These are phyloP conservation scores for Suillus weaverae DNA, from an alignment of 768 basidiomycete genomes.

Conservation along the genomic window DNA sequence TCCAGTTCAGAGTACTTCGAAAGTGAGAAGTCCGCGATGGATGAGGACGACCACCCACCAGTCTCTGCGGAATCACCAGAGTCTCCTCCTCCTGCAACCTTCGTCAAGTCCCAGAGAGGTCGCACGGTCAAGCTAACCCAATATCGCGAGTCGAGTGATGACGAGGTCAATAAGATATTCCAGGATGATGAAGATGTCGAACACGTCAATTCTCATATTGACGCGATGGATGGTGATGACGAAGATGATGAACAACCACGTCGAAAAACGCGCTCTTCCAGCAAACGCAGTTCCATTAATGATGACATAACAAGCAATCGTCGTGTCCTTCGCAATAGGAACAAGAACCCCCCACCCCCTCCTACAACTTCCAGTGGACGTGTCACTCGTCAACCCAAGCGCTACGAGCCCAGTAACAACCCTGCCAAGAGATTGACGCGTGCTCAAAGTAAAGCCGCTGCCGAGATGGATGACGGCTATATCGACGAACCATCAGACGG, in stretches of 20 bases:
- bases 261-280: conserved; percentile 16
- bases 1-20: conserved; percentile 34
- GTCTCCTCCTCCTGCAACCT: conserved; percentile 12
- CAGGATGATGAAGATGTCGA: conserved; percentile 10
- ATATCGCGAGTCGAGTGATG: conserved; percentile 51
- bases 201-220: conserved; percentile 22
- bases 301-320: conserved; percentile 16
- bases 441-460: conserved; percentile 22
- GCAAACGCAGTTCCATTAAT: conserved; percentile 19
- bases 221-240: conserved; percentile 27
- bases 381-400: conserved; percentile 24
- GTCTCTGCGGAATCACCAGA: conserved; percentile 6
- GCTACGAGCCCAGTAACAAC: conserved; percentile 2
- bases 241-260: conserved; percentile 31
- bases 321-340: conserved; percentile 41
- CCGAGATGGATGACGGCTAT: conserved; percentile 54
- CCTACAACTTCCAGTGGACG: conserved; percentile 24
- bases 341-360: conserved; percentile 31
- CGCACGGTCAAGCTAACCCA: conserved; percentile 38
- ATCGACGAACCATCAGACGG: conserved; percentile 48
- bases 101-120: conserved; percentile 38
- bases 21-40: conserved; percentile 34
- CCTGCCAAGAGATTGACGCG: conserved; percentile 20
- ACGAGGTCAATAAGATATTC: conserved; percentile 30
- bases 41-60: conserved; percentile 20